Conservation (phyloP, 2,329 filamentous ascomycete genomes). For the Exophiala lecanii-corni region DNA sequence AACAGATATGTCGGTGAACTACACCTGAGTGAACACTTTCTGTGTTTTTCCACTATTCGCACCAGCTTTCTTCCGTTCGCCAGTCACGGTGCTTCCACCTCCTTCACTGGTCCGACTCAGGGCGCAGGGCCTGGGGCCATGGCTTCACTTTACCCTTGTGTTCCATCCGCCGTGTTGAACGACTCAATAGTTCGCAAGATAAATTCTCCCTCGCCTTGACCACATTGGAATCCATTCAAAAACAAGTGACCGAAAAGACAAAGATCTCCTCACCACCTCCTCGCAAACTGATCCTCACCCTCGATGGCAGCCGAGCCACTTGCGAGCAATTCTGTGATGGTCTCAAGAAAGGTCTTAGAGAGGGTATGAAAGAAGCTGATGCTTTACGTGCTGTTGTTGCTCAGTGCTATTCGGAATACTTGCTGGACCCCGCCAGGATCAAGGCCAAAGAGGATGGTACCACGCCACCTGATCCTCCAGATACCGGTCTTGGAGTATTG, state of each 20-base stretch:
- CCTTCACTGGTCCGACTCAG: constrained; percentile 88
- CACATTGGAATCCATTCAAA: constrained; percentile 75
- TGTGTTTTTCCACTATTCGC: constrained; percentile 93
- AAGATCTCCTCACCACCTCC: constrained; percentile 23
- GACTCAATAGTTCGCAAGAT: constrained; percentile 87
- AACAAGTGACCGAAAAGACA: constrained; percentile 44
- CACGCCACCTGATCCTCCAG: constrained; percentile 58
- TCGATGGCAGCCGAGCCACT: constrained; percentile 79
- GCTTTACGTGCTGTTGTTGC: constrained; percentile 74
- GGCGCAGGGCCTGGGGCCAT: constrained; percentile 91
- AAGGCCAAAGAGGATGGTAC: constrained; percentile 55
- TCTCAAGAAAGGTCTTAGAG: constrained; percentile 81
- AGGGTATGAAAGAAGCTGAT: constrained; percentile 81
- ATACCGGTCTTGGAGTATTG: constrained; percentile 85
- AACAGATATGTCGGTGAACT: constrained; percentile 90
- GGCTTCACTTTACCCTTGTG: constrained; percentile 93
- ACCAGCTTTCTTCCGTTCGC: constrained; percentile 80
- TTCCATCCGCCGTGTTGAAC: constrained; percentile 84
- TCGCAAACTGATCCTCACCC: constrained; percentile 85
- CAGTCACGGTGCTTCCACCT: constrained; percentile 71
- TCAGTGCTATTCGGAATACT: constrained; percentile 89
- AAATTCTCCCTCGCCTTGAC: constrained; percentile 90
- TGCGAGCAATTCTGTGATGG: constrained; percentile 97
- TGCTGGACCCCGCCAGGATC: constrained; percentile 47
- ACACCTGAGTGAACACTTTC: constrained; percentile 87